Evolutionary conservation across 768 basidiomycete genomes (phyloP).

Genomic region (Termitomyces sp.): DNA sequence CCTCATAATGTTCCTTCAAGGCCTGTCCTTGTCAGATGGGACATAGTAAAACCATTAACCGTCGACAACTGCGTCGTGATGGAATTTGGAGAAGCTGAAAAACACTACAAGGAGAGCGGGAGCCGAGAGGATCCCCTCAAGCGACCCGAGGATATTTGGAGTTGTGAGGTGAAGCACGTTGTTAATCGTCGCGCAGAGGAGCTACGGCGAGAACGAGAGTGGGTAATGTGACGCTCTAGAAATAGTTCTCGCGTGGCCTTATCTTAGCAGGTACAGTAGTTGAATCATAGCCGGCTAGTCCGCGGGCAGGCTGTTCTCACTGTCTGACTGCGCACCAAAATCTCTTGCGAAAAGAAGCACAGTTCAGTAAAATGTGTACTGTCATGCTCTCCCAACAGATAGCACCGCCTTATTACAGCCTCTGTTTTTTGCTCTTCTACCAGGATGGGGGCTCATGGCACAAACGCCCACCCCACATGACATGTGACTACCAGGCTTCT

Average conservation of each 20-base stretch:
- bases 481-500: background rate
- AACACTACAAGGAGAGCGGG: conserved; percentile 52
- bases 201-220: conserved; percentile 50
- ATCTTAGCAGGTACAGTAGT: conserved; percentile 3
- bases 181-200: conserved; percentile 62
- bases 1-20: conserved; percentile 72
- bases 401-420: too few species aligned
- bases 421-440: too few species aligned
- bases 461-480: too few species aligned
- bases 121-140: conserved; percentile 23
- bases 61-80: conserved; percentile 87
- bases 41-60: conserved; percentile 55
- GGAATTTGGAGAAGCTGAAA: conserved; percentile 70
- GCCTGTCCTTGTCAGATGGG: conserved; percentile 83
- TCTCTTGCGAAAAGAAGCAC: too few species aligned
- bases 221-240: conserved; percentile 36
- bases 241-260: background rate
- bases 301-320: too few species aligned
- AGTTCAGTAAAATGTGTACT: too few species aligned
- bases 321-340: too few species aligned
- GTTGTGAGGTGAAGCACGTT: conserved; percentile 51
- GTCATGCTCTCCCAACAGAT: too few species aligned
- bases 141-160: conserved; percentile 66
- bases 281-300: background rate
- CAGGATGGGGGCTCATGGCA: too few species aligned